phyloP scores from a whole-genome alignment of 1,139 yeast species.

The Saccharomyces hybrid region DNA sequence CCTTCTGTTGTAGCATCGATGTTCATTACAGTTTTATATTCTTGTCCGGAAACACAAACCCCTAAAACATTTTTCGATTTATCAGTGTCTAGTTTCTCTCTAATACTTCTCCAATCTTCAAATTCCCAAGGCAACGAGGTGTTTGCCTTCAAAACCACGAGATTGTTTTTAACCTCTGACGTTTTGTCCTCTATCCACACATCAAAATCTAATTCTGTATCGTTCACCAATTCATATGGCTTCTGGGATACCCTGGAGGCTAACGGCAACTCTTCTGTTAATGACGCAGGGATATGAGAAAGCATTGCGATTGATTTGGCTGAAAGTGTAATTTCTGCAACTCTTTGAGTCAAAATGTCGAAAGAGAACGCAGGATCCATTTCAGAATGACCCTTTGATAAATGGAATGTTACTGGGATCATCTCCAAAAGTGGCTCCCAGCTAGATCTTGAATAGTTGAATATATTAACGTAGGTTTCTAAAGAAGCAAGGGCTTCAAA shows the following conservation, averaged over 20 bases:
- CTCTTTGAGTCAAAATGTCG: conserved; percentile 58
- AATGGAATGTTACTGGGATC: conserved; percentile 74
- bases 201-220: conserved; percentile 72
- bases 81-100: conserved; percentile 71
- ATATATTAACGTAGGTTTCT: conserved; percentile 68
- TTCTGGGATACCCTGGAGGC: conserved; percentile 72
- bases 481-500: conserved; percentile 63
- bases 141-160: conserved; percentile 42
- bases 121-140: conserved; percentile 76
- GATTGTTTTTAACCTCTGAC: conserved; percentile 25
- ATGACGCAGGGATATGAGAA: conserved; percentile 56
- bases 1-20: conserved; percentile 68
- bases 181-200: conserved; percentile 59
- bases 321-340: conserved; percentile 76
- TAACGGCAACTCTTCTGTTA: conserved; percentile 43
- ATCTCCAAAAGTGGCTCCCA: conserved; percentile 96
- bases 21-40: conserved; percentile 48
- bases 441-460: conserved; percentile 82
- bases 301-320: conserved; percentile 73
- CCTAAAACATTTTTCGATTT: conserved; percentile 55
- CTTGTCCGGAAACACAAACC: conserved; percentile 49
- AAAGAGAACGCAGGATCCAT: conserved; percentile 45
- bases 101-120: conserved; percentile 83
- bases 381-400: conserved; percentile 40
- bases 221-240: conserved; percentile 74